Conservation (phyloP, 2,329 filamentous ascomycete species). For the Myriangium duriaei region DNA sequence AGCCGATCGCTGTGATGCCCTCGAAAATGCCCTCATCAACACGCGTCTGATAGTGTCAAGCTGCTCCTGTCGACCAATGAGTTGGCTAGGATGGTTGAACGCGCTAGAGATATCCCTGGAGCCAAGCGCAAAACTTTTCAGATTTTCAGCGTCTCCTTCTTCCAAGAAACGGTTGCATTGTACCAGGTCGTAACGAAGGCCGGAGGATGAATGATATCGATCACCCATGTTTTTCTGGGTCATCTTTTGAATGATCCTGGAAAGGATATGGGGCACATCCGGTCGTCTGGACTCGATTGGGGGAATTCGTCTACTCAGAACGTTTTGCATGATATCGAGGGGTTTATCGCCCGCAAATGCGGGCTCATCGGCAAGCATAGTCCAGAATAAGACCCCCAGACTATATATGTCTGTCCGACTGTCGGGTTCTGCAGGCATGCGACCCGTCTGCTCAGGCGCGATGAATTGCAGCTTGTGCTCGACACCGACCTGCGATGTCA, state of each 20-base stretch:
- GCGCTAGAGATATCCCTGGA: constrained; percentile 85
- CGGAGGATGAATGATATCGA: constrained; percentile 79
- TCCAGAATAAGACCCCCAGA: constrained; percentile 81
- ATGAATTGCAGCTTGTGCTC: constrained; percentile 86
- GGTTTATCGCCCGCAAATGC: constrained; percentile 71
- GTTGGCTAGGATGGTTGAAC: constrained; percentile 69
- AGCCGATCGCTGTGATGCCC: constrained; percentile 34
- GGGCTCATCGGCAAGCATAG: constrained; percentile 63
- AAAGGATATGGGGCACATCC: constrained; percentile 73
- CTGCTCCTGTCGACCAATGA: constrained; percentile 70
- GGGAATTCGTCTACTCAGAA: constrained; percentile 66
- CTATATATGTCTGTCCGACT: constrained; percentile 89
- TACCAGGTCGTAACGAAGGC: constrained; percentile 68
- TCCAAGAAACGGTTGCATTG: constrained; percentile 62
- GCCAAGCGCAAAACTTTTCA: constrained; percentile 64
- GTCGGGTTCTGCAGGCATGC: constrained; percentile 85
- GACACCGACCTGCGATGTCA: constrained; percentile 73
- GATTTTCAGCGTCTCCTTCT: constrained; percentile 57
- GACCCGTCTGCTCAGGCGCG: constrained; percentile 86
- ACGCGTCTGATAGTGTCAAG: constrained; percentile 56
- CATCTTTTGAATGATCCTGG: constrained; percentile 79
- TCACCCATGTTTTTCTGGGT: constrained; percentile 79
- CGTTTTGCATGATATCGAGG: constrained; percentile 82
- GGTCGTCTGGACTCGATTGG: constrained; percentile 63
- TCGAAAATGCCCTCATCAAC: constrained; percentile 63